Evolutionary conservation across 176 grass and related monocot species (phyloP).

Genomic region (Saccharum spontaneum): DNA sequence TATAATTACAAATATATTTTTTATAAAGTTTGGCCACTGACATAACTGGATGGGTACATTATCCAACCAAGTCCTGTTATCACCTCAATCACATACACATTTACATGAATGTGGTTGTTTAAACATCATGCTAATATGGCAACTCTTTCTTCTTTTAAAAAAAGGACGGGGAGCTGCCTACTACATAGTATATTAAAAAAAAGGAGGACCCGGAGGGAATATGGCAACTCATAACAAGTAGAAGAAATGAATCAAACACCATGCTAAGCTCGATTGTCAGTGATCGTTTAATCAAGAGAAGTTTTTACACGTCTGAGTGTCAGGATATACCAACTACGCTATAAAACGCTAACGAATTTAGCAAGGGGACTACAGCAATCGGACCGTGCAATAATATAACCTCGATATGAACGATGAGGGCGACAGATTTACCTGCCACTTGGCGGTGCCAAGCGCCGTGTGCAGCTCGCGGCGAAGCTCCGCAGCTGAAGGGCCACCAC

Average conservation of each 20-base stretch:
- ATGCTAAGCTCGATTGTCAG: not conserved
- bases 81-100: not conserved
- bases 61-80: not conserved
- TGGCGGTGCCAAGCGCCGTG: constrained; percentile 74
- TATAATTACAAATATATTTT: not conserved
- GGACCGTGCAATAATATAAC: not conserved
- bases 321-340: too few relatives aligned
- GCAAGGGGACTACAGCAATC: not conserved
- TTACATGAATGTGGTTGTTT: not conserved
- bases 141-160: not conserved
- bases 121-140: not conserved
- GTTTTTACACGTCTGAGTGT: not conserved
- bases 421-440: constrained; percentile 68
- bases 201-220: not conserved
- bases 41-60: not conserved
- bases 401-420: not conserved
- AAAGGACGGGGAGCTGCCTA: not conserved
- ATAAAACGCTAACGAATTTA: not conserved
- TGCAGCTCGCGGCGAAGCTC: constrained; percentile 67
- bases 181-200: not conserved
- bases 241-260: constrained; percentile 10
- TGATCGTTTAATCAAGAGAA: not conserved
- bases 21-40: not conserved
- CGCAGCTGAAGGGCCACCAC: constrained; percentile 10
- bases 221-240: not conserved